Evolutionary conservation across 2,329 filamentous ascomycete species (phyloP).

Genomic region (Arthrocladium fulminans): DNA sequence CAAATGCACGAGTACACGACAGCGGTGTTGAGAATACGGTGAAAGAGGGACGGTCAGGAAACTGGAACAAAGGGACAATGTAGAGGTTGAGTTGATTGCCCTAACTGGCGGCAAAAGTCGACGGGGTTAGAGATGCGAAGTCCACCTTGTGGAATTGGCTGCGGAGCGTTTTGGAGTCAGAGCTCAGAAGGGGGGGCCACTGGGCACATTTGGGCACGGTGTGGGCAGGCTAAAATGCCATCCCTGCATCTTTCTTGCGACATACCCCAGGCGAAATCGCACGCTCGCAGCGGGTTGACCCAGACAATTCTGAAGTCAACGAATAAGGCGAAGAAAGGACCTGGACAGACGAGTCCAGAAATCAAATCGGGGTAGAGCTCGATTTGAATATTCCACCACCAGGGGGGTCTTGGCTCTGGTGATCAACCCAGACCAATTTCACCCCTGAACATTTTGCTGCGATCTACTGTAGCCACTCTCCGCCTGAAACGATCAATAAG

Average conservation of each 20-base stretch:
- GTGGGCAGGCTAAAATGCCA: no score
- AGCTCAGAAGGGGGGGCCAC: no score
- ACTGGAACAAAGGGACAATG: neutral
- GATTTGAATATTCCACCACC: neutral
- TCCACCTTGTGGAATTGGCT: neutral
- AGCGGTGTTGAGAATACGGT: neutral
- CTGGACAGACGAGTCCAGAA: no score
- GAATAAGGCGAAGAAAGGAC: no score
- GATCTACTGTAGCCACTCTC: no score
- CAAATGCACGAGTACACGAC: constrained; percentile 4
- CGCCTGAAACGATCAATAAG: no score
- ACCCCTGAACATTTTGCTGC: neutral
- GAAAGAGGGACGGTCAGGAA: neutral
- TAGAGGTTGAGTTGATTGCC: neutral
- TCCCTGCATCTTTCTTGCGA: no score
- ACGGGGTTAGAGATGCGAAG: neutral
- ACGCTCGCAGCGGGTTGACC: no score
- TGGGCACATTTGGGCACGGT: no score
- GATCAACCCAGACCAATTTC: neutral
- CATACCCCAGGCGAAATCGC: no score
- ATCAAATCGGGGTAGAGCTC: neutral
- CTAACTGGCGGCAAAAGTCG: neutral
- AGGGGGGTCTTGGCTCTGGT: neutral
- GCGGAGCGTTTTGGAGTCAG: neutral
- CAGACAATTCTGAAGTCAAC: no score